Evolutionary conservation across 345 rosid species (phyloP), one percentile per base, ranked within the genome.

Genomic region (Aquilaria sinensis): DNA sequence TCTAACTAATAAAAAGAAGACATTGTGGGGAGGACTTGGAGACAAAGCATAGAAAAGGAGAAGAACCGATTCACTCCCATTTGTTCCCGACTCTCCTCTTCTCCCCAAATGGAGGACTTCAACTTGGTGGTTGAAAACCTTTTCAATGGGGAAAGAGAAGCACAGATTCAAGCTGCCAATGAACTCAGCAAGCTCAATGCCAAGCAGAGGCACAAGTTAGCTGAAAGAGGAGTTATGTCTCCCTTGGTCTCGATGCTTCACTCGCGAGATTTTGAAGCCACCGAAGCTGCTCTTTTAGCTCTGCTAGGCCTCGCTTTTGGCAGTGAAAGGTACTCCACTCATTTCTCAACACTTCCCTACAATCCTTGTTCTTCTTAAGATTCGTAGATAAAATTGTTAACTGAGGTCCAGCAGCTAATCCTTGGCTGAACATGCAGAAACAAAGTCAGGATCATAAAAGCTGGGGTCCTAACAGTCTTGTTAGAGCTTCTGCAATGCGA

Each of bases 271-370:
- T 68, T 34, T 61, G 74, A 79, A 67, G 79, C 91, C 76, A 75
- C 70, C 61, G 84, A 92, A 76, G 89, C 88, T 70, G 73, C 96
- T 47, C 82, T 92, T 14, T 72, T 81, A 47, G 89, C 91, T 60
- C 67, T 87, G 65, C 96, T 92, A 57, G 81, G 84, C 65, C 89
- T 87, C 59, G 91, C 92, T 64, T 92, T 80, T 67, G 98, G 96
- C 75, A 89, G 90, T 57, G 98, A 92, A 81, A 69, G 92, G 98
- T 92, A 37, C 31, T 13, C 3, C 11, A n/a, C 31, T 58, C 11
- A 12, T 16, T 10, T 1, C 32, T 65, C 23, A 7, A 3, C 33
- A 23, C 23, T 23, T 23, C 23, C 23, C 23, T 23, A 23, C 23
- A 23, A 23, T 23, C 43, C 33, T 15, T 56, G 13, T 45, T 53